These are phyloP conservation scores for Ceratocystis destructans DNA, from an alignment of 2,329 filamentous ascomycete genomes.

Conservation along the genomic window DNA sequence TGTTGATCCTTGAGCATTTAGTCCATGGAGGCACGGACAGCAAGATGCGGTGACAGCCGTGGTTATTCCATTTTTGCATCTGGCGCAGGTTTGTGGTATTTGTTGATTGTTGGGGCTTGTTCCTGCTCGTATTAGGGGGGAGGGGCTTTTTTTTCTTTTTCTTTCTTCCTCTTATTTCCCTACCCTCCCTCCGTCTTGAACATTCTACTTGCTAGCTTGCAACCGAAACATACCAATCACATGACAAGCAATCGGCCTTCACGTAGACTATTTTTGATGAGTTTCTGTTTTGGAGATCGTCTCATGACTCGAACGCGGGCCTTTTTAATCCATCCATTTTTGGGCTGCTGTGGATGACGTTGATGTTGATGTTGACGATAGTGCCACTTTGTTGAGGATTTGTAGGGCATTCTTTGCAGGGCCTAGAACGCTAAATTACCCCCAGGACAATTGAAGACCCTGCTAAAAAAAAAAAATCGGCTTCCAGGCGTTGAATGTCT, in stretches of 20 bases:
- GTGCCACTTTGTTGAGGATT: background rate
- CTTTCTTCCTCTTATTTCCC: background rate
- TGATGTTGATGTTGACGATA: background rate
- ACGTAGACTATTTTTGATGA: background rate
- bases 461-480: background rate
- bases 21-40: background rate
- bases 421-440: background rate
- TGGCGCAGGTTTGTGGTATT: background rate
- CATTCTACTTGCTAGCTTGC: background rate
- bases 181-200: background rate
- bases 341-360: background rate
- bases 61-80: background rate
- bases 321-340: background rate
- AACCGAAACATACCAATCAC: background rate
- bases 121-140: background rate
- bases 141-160: background rate
- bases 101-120: slow-evolving; percentile 3
- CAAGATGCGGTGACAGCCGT: slow-evolving; percentile 9
- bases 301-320: background rate
- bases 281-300: background rate
- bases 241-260: background rate
- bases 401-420: background rate
- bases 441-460: background rate
- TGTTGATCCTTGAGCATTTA: slow-evolving; percentile 2
- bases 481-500: background rate